These are phyloP conservation scores for Gnetum montanum DNA, from an alignment of 75 land plant genomes.

Conservation along the genomic window DNA sequence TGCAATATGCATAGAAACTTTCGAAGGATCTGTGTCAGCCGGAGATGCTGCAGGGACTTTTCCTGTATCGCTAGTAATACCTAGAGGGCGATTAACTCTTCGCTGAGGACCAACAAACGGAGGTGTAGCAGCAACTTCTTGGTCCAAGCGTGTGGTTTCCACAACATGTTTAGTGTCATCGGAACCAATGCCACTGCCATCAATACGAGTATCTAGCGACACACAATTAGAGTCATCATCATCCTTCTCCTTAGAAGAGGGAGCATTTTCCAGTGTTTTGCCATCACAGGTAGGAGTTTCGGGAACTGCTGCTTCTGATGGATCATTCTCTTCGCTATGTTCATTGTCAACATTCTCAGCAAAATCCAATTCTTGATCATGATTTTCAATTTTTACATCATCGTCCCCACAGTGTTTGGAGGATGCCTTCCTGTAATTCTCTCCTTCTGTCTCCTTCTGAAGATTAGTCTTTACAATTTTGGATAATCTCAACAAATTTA, in stretches of 20 bases:
- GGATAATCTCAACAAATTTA: conserved; percentile 84
- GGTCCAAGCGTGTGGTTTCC: conserved; percentile 5
- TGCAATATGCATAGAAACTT: conserved; percentile 37
- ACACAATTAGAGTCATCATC: neutral
- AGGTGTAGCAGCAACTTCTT: conserved; percentile 60
- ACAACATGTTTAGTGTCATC: conserved; percentile 23
- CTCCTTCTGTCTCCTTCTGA: conserved; percentile 81
- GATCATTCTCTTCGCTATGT: conserved; percentile 56
- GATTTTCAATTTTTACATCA: conserved; percentile 84
- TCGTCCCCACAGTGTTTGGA: conserved; percentile 45
- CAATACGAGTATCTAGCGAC: neutral
- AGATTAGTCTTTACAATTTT: conserved; percentile 90
- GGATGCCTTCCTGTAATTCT: conserved; percentile 70
- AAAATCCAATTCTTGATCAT: conserved; percentile 94
- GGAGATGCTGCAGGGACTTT: conserved; percentile 25
- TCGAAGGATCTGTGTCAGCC: conserved; percentile 28
- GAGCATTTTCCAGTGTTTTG: conserved; percentile 12
- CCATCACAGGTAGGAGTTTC: conserved; percentile 16
- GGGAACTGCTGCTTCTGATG: conserved; percentile 22
- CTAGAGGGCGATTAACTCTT: conserved; percentile 28
- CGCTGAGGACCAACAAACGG: conserved; percentile 55
- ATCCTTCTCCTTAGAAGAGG: conserved; percentile 13
- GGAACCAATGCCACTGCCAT: neutral
- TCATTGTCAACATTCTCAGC: conserved; percentile 76
- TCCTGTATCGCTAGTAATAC: conserved; percentile 10